A percentile compares a stretch with the other conserved stretches of the same genome.
phyloP scores from a whole-genome alignment of 257 asterid genomes.

The Penstemon davidsonii region DNA sequence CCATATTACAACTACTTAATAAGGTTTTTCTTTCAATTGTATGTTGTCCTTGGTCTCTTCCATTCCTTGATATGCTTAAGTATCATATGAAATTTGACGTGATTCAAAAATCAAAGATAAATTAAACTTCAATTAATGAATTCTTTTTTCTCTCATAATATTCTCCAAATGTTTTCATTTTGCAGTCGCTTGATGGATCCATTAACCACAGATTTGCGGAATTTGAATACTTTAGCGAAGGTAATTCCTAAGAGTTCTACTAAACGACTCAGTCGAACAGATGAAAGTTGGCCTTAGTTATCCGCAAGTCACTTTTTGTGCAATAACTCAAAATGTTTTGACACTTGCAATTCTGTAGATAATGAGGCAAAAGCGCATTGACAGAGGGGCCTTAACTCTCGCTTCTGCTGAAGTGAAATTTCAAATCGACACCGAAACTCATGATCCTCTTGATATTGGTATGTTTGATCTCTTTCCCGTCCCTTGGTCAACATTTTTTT shows the following conservation, averaged over 20 bases:
- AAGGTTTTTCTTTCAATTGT: constrained; percentile 4
- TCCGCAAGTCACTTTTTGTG: background rate
- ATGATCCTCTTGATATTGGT: constrained; percentile 99
- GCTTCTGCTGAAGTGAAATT: constrained; percentile 99
- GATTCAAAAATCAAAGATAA: constrained; percentile 17
- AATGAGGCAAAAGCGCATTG: constrained; percentile 97
- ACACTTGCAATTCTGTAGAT: constrained; percentile 50
- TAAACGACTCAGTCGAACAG: background rate
- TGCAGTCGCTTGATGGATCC: constrained; percentile 93
- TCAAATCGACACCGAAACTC: constrained; percentile 97
- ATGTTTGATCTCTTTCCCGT: constrained; percentile 29
- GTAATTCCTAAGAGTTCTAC: constrained; percentile 37
- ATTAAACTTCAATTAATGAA: no score
- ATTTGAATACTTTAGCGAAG: constrained; percentile 90
- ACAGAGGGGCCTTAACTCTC: constrained; percentile 96
- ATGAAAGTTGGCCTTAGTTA: no score
- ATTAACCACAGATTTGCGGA: constrained; percentile 85
- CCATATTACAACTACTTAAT: background rate
- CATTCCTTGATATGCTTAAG: constrained; percentile 5
- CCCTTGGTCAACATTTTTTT: constrained; percentile 12
- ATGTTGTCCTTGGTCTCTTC: background rate
- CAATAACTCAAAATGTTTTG: constrained; percentile 10
- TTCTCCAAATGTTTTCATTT: constrained; percentile 18
- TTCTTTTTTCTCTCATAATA: background rate
- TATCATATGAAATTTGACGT: constrained; percentile 7